Base-by-base conservation (phyloP, 352 stramenopile species). In the Blastocystis sp. region DNA sequence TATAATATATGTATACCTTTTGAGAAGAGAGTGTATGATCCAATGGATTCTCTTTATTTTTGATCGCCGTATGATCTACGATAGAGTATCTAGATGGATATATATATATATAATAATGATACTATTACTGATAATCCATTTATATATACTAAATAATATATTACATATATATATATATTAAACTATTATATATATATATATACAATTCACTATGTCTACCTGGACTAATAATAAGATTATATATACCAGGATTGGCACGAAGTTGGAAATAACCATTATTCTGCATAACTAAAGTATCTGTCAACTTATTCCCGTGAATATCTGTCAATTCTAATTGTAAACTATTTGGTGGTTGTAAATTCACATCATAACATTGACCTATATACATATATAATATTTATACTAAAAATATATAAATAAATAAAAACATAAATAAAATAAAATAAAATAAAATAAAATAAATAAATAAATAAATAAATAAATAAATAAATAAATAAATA, bases 211-310 rank as follows among this genome's bases (percentile, higher is more conserved):
- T 65, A 0, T 77, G 75, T 41, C 77, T 72, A 0, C 82, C 83
- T 24, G 70, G 67, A 9, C 81, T 81, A 18, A 95, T 77, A n/a
- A 77, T 69, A 18, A 96, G 67, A 33, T 81, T 73, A 78, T 80
- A 95, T 9, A 95, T 77, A 19, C 89, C 89, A 23, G 89, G 89
- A 0, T 88, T 86, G 0, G 86, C 86, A 55, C 94, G 82, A 9
- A 99, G 74, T 67, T 99, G 91, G 72, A 93, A 97, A 76, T 99
- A 99, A 10, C 90, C 92, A 25, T 93, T 70, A 70, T 94, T 98
- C 65, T 94, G 90, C 92, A 99, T 99, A 13, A 98, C 91, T 2
- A 98, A 65, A 10, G 92, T 98, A 65, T 98, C 91, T 19, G 48
- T 57, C 13, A 19, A 28, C 10, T 9, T 24, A 6, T 7, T n/a